A percentile compares a stretch with the other conserved stretches of the same genome.
Evolutionary conservation across 1,139 yeast genomes (phyloP).

Genomic region (Zygosaccharomyces pseudobailii): DNA sequence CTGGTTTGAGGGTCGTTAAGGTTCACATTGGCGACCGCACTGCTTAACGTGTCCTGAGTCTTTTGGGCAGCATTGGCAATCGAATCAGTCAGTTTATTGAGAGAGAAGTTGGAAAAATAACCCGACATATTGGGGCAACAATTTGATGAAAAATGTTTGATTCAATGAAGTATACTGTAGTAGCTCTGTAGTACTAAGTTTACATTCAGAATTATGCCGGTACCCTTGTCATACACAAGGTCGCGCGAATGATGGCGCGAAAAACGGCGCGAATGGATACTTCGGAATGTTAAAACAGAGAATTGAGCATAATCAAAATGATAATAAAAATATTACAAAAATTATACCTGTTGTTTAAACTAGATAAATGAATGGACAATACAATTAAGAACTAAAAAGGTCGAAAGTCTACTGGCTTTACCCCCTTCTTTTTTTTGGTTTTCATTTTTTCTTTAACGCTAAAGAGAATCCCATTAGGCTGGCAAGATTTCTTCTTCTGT

Average conservation of each 20-base stretch:
- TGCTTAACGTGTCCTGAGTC: constrained; percentile 27
- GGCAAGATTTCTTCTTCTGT: constrained; percentile 28
- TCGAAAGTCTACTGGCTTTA: not conserved
- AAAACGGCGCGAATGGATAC: not conserved
- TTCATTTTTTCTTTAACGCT: not conserved
- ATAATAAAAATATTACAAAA: not conserved
- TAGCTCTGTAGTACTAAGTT: not conserved
- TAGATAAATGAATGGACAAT: not conserved
- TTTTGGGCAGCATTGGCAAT: constrained; percentile 29
- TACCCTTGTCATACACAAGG: not conserved
- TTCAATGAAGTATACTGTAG: too few relatives aligned
- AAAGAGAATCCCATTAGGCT: constrained; percentile 1
- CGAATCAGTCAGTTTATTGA: constrained; percentile 28
- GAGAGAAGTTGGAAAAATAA: constrained; percentile 22
- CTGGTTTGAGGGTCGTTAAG: constrained; percentile 29
- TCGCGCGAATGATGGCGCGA: too few relatives aligned
- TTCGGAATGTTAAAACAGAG: not conserved
- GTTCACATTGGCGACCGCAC: constrained; percentile 25
- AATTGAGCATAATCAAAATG: not conserved
- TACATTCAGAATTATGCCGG: not conserved
- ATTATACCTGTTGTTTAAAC: not conserved
- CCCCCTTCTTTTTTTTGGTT: not conserved
- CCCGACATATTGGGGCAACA: constrained; percentile 20
- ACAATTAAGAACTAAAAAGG: not conserved
- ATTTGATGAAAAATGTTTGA: not conserved